Conservation (phyloP, 1,284 basidiomycete species). For the Takashimella tepidaria region DNA sequence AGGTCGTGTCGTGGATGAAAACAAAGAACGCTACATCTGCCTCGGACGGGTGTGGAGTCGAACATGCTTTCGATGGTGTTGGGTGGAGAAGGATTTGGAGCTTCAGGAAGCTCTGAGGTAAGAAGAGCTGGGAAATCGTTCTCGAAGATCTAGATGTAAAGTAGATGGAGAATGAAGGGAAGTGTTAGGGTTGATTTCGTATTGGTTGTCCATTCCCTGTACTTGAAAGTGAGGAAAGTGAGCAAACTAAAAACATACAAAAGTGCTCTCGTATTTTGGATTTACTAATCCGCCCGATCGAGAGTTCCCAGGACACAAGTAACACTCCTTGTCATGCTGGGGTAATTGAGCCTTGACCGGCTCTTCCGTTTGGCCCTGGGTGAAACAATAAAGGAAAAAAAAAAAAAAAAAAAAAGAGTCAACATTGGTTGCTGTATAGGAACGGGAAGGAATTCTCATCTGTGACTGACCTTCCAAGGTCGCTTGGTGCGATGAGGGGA, state of each 20-base stretch:
- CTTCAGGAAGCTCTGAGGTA: constrained; percentile 39
- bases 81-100: constrained; percentile 33
- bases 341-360: constrained; percentile 57
- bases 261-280: constrained; percentile 64
- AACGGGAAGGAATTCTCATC: background rate
- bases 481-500: constrained; percentile 64
- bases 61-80: constrained; percentile 59
- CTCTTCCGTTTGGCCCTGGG: constrained; percentile 74
- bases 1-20: constrained; percentile 88
- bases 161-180: too few species aligned
- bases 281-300: constrained; percentile 73
- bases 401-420: too few species aligned
- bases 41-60: constrained; percentile 65
- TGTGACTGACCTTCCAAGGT: constrained; percentile 41
- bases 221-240: too few species aligned
- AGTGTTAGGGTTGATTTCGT: too few species aligned
- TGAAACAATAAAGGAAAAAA: too few species aligned
- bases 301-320: constrained; percentile 82
- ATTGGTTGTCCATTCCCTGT: too few species aligned
- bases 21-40: constrained; percentile 82
- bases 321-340: constrained; percentile 72
- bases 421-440: too few species aligned
- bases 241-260: too few species aligned
- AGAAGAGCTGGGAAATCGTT: constrained; percentile 85
- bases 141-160: constrained; percentile 61